Percentiles rank a stretch among this genome's conserved stretches.
phyloP scores from a whole-genome alignment of 2,329 filamentous ascomycete genomes.

The Cercospora sp. region DNA sequence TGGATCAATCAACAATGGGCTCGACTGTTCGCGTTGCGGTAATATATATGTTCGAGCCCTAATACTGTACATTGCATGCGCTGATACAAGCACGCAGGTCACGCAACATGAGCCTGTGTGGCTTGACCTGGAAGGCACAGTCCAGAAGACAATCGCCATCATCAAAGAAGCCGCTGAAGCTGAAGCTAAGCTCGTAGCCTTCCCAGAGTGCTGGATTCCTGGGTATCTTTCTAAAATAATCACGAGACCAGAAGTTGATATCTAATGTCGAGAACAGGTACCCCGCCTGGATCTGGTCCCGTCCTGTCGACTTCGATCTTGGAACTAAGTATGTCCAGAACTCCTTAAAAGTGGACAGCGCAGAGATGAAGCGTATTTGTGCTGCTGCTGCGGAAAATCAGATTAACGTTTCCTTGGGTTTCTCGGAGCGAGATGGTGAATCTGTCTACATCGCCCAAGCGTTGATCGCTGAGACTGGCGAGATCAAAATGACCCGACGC shows the following conservation, averaged over 20 bases:
- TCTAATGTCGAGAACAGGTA: background rate
- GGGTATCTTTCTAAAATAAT: slow-evolving; percentile 33
- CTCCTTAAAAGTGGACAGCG: slow-evolving; percentile 44
- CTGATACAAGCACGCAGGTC: slow-evolving; percentile 45
- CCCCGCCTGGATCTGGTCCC: slow-evolving; percentile 46
- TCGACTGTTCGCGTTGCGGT: slow-evolving; percentile 29
- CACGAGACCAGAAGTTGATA: background rate
- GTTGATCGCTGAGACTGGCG: slow-evolving; percentile 40
- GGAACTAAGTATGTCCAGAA: slow-evolving; percentile 48
- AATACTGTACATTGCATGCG: background rate
- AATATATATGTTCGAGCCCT: background rate
- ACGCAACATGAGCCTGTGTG: slow-evolving; percentile 62
- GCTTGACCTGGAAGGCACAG: slow-evolving; percentile 57
- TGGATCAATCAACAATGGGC: slow-evolving; percentile 11
- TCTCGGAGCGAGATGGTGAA: slow-evolving; percentile 43
- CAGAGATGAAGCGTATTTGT: slow-evolving; percentile 48
- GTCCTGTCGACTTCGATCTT: slow-evolving; percentile 45
- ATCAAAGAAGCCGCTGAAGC: slow-evolving; percentile 57
- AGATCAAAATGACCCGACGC: slow-evolving; percentile 41
- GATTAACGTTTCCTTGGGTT: slow-evolving; percentile 44
- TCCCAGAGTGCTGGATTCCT: slow-evolving; percentile 51
- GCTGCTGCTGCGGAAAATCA: slow-evolving; percentile 36
- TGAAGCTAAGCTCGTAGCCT: slow-evolving; percentile 55
- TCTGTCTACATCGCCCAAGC: slow-evolving; percentile 46
- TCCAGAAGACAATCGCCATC: slow-evolving; percentile 58